Evolutionary conservation across 306 rosid genomes (phyloP).

Genomic region (Rosa lucieae): DNA sequence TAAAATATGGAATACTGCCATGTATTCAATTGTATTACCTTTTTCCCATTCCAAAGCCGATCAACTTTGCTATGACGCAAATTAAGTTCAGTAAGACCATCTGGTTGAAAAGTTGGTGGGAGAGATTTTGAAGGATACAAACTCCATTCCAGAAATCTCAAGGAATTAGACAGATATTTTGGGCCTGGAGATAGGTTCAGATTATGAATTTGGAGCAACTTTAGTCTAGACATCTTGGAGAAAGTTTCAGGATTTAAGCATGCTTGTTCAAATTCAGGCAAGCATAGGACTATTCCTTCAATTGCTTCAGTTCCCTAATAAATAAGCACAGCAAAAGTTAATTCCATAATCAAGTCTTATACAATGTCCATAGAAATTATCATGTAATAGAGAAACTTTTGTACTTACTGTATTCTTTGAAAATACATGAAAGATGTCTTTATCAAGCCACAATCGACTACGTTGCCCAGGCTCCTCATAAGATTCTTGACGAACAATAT

Average conservation of each 20-base stretch:
- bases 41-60: background rate
- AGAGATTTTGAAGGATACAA: background rate
- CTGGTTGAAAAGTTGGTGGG: background rate
- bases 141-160: background rate
- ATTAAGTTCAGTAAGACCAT: background rate
- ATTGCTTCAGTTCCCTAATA: background rate
- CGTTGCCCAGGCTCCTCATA: background rate
- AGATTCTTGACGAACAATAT: slow-evolving; percentile 1
- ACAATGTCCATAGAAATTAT: background rate
- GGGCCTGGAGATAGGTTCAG: background rate
- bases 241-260: background rate
- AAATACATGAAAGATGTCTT: background rate
- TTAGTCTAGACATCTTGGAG: background rate
- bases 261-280: background rate
- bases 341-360: background rate
- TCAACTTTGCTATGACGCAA: background rate
- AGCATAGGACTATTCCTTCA: background rate
- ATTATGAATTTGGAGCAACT: background rate
- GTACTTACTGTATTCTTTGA: background rate
- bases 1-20: background rate
- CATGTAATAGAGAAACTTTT: background rate
- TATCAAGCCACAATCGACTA: background rate
- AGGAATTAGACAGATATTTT: background rate
- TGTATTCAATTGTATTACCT: background rate
- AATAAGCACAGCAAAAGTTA: background rate